These are phyloP conservation scores for Rhodamnia argentea DNA, from an alignment of 345 rosid species.

Conservation along the genomic window DNA sequence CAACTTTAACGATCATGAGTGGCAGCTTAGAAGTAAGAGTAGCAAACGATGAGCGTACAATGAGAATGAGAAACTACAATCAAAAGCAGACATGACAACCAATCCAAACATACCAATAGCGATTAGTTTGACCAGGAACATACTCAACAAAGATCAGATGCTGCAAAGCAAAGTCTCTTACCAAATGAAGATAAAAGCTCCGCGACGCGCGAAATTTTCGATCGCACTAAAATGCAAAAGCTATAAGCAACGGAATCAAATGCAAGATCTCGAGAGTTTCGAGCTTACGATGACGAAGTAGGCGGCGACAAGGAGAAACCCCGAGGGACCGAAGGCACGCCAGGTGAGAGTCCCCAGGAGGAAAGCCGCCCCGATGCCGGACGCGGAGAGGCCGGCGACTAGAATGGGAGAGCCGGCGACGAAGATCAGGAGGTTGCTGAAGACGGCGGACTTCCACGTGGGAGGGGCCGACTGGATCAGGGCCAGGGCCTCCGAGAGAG, in stretches of 20 bases:
- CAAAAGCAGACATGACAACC: background rate
- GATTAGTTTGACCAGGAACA: background rate
- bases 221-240: background rate
- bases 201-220: background rate
- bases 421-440: slow-evolving; percentile 72
- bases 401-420: slow-evolving; percentile 66
- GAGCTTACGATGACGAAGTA: slow-evolving; percentile 27
- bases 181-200: background rate
- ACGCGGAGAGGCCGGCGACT: slow-evolving; percentile 61
- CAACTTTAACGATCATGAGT: background rate
- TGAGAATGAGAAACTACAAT: background rate
- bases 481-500: slow-evolving; percentile 39
- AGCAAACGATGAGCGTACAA: background rate
- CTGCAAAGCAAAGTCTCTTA: background rate
- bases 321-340: slow-evolving; percentile 89
- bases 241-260: background rate
- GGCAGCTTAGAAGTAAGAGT: background rate
- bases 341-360: slow-evolving; percentile 86
- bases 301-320: slow-evolving; percentile 30
- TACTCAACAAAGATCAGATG: background rate
- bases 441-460: slow-evolving; percentile 73
- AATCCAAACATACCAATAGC: background rate
- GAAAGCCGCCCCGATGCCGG: slow-evolving; percentile 82
- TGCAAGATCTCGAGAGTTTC: background rate
- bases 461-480: slow-evolving; percentile 54